Conservation (phyloP, 2,329 filamentous ascomycete species). For the Cryoendolithus antarcticus region DNA sequence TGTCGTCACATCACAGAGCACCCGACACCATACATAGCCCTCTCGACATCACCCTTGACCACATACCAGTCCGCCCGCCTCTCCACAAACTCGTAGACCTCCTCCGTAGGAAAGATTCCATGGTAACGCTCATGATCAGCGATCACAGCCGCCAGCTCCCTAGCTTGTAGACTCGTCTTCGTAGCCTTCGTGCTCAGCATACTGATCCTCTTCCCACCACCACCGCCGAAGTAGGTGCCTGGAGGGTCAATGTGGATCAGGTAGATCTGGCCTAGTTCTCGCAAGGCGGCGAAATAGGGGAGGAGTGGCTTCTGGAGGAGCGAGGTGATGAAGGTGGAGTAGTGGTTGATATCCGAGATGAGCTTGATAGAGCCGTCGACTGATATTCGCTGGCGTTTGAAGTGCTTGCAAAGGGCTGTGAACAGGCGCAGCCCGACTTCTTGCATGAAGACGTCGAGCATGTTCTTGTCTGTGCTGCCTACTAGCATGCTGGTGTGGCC, state of each 20-base stretch:
- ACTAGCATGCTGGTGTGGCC: constrained; percentile 86
- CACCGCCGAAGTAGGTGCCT: constrained; percentile 12
- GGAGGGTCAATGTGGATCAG: constrained; percentile 51
- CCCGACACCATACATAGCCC: constrained; percentile 92
- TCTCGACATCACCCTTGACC: constrained; percentile 78
- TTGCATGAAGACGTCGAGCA: constrained; percentile 96
- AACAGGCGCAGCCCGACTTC: constrained; percentile 92
- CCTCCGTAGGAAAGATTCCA: constrained; percentile 86
- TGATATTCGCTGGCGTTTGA: constrained; percentile 89
- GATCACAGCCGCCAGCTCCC: constrained; percentile 90
- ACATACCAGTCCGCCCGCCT: constrained; percentile 89
- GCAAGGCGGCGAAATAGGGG: constrained; percentile 80
- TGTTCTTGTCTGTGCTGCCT: constrained; percentile 92
- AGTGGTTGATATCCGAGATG: constrained; percentile 93
- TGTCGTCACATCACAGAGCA: constrained; percentile 62
- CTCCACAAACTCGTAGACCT: constrained; percentile 96
- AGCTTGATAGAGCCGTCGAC: constrained; percentile 81
- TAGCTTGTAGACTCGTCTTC: constrained; percentile 59
- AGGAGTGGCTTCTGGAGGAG: constrained; percentile 74
- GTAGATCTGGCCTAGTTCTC: constrained; percentile 91
- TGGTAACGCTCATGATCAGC: constrained; percentile 82
- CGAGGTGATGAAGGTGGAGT: constrained; percentile 71
- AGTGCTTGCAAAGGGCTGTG: constrained; percentile 84
- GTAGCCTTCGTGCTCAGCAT: constrained; percentile 15
- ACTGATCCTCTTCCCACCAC: constrained; percentile 12